Percentiles rank a stretch among this genome's conserved stretches.
phyloP scores from a whole-genome alignment of 768 basidiomycete species.

The Boletus patriciae region DNA sequence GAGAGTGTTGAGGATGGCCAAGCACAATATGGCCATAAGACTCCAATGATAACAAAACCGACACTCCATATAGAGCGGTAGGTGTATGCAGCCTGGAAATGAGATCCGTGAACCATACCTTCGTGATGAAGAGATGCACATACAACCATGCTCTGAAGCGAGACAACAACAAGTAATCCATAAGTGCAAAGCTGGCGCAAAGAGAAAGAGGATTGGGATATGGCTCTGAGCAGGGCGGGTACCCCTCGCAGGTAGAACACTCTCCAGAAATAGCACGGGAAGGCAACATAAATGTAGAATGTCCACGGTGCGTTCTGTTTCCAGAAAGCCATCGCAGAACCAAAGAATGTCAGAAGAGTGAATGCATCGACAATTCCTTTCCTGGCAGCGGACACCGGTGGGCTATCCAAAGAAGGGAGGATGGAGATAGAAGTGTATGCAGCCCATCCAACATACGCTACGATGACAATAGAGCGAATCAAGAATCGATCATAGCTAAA shows the following conservation, averaged over 20 bases:
- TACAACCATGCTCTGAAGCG: slow-evolving; percentile 73
- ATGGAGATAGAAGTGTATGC: slow-evolving; percentile 63
- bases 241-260: slow-evolving; percentile 42
- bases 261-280: slow-evolving; percentile 79
- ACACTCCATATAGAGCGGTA: slow-evolving; percentile 69
- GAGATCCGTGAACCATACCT: background rate
- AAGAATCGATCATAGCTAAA: slow-evolving; percentile 69
- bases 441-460: slow-evolving; percentile 78
- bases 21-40: slow-evolving; percentile 61
- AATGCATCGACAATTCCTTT: slow-evolving; percentile 16
- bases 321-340: slow-evolving; percentile 52
- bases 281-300: slow-evolving; percentile 72
- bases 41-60: slow-evolving; percentile 60
- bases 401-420: slow-evolving; percentile 41
- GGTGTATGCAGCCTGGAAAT: slow-evolving; percentile 62
- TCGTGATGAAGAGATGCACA: slow-evolving; percentile 26
- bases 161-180: slow-evolving; percentile 37
- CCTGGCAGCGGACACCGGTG: background rate
- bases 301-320: slow-evolving; percentile 68
- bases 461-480: slow-evolving; percentile 65
- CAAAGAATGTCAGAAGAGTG: slow-evolving; percentile 31
- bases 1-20: slow-evolving; percentile 43
- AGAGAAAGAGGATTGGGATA: slow-evolving; percentile 27
- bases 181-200: slow-evolving; percentile 24
- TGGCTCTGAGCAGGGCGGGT: slow-evolving; percentile 11